Base-by-base conservation (phyloP, 768 basidiomycete genomes). In the Lactarius hatsudake region DNA sequence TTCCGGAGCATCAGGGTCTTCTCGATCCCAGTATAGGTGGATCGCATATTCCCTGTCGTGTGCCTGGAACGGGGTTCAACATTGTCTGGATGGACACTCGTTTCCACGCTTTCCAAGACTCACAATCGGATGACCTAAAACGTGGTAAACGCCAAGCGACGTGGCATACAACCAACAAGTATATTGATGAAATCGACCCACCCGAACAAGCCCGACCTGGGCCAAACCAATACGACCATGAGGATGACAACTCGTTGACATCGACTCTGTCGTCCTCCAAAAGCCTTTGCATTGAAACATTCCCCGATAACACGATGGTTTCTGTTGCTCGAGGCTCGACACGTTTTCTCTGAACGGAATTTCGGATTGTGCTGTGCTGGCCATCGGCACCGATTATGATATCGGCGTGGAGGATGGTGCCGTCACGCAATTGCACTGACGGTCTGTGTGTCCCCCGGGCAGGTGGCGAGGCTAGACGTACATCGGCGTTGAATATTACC, bases 371-470 rank as follows among this genome's bases (percentile, higher is more conserved):
- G 32, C 70, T 71, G 59, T 53, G 42, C 20, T 62, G 69, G 18
- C 71, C 71, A 53, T 72, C 71, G 42, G 71, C 71, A 18, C 71
- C 71, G n/a, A 72, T 56, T 42, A 72, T 59, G 30, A 72, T 48
- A 53, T 72, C 71, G 45, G 70, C 62, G 43, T 65, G 62, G 38
- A 72, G 53, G n/a, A 63, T 48, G 2, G 59, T 59, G 28, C 71
- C 71, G 43, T 71, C 62, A 23, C 53, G 23, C n/a, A 72, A 63
- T 48, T 62, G 65, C 5, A 71, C 70, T 30, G 66, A 60, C 36
- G 66, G 58, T 17, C n/a, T 45, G 26, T 59, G 58, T 2, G 32
- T 9, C 20, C 38, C 56, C 26, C 38, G 30, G 34, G 34, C 55
- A 26, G 68, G 65, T 8, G 65, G 32, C 34, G 65, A 57, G 18